A percentile compares a stretch with the other conserved stretches of the same genome.
These are phyloP conservation scores for Apiospora aurea DNA, from an alignment of 2,329 filamentous ascomycete genomes.

Conservation along the genomic window DNA sequence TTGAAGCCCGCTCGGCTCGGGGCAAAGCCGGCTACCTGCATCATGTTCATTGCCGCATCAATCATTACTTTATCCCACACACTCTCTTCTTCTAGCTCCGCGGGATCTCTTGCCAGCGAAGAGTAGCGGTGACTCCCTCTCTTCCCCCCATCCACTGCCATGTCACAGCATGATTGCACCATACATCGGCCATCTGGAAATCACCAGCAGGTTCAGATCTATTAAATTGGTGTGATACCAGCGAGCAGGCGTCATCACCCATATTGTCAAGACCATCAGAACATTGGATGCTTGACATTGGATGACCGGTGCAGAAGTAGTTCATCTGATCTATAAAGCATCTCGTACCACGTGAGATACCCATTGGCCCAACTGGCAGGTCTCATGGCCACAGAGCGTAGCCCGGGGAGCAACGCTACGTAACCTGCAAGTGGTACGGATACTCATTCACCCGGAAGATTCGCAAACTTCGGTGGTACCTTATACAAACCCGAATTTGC, in stretches of 20 bases:
- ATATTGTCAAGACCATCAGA: neutral
- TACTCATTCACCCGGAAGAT: neutral
- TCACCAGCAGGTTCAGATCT: neutral
- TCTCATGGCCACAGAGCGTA: neutral
- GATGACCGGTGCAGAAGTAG: neutral
- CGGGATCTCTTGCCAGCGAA: neutral
- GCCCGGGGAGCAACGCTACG: neutral
- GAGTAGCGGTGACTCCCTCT: conserved; percentile 6
- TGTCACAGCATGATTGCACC: neutral
- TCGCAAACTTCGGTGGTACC: neutral
- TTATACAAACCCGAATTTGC: neutral
- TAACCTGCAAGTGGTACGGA: neutral
- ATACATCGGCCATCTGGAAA: neutral
- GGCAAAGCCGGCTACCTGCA: conserved; percentile 8
- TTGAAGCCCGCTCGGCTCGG: neutral
- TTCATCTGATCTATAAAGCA: conserved; percentile 1
- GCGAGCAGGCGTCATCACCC: neutral
- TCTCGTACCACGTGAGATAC: conserved; percentile 1
- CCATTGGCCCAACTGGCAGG: neutral
- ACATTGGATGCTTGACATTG: neutral
- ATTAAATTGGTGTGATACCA: neutral
- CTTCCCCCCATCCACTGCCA: neutral
- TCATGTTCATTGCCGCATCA: neutral
- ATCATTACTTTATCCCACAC: conserved; percentile 3
- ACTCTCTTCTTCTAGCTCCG: neutral